These are phyloP conservation scores for Comarum palustre DNA, from an alignment of 306 rosid species.

Conservation along the genomic window DNA sequence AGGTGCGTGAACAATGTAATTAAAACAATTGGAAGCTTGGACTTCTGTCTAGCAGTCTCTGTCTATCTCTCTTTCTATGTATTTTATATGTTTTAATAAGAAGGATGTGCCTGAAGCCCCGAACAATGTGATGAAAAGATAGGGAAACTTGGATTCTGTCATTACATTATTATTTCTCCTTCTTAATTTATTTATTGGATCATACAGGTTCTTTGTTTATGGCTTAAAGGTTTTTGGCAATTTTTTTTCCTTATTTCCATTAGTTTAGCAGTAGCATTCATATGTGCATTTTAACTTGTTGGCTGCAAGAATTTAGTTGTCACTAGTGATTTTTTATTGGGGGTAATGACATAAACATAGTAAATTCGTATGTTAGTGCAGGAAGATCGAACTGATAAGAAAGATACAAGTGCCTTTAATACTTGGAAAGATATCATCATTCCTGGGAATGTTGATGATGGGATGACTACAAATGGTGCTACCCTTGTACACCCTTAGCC, in stretches of 20 bases:
- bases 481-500: slow-evolving; percentile 66
- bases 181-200: background rate
- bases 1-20: background rate
- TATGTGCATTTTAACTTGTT: background rate
- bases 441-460: slow-evolving; percentile 90
- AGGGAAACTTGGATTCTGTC: too few species aligned
- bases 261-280: background rate
- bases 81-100: too few species aligned
- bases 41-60: too few species aligned
- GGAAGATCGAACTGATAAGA: slow-evolving; percentile 97
- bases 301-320: background rate
- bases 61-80: background rate
- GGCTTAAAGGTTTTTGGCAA: background rate
- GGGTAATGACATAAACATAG: slow-evolving; percentile 5
- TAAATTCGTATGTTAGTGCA: slow-evolving; percentile 39
- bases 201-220: background rate
- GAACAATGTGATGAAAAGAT: too few species aligned
- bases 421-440: slow-evolving; percentile 96
- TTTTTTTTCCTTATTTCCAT: background rate
- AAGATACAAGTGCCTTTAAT: slow-evolving; percentile 82
- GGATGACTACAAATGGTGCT: slow-evolving; percentile 54
- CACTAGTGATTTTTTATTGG: slow-evolving; percentile 9
- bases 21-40: background rate
- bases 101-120: too few species aligned
- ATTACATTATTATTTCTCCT: background rate